Evolutionary conservation across 1,139 yeast genomes (phyloP).

Genomic region (Candida labiduridarum): DNA sequence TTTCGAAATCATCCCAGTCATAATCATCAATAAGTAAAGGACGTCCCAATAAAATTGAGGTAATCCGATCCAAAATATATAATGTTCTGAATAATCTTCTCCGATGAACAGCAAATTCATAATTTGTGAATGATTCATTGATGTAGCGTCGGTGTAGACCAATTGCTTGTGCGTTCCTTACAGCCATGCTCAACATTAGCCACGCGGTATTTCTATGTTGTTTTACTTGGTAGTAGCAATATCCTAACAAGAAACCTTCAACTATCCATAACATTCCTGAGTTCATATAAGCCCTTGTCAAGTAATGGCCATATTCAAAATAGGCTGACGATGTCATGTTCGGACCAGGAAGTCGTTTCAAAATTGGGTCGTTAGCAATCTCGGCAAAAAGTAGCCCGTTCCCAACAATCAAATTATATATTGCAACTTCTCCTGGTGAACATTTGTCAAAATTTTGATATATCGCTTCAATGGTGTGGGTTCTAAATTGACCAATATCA

Average conservation of each 20-base stretch:
- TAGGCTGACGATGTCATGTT: constrained; percentile 14
- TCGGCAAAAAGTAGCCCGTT: constrained; percentile 17
- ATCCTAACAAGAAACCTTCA: constrained; percentile 38
- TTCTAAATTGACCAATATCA: constrained; percentile 12
- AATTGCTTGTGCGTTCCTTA: constrained; percentile 18
- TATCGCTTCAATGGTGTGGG: constrained; percentile 10
- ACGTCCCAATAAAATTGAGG: constrained; percentile 42
- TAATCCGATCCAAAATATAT: constrained; percentile 42
- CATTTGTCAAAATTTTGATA: constrained; percentile 11
- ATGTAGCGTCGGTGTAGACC: constrained; percentile 17
- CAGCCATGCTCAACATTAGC: constrained; percentile 21
- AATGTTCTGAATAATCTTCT: constrained; percentile 41
- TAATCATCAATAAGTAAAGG: constrained; percentile 40
- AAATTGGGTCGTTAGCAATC: constrained; percentile 12
- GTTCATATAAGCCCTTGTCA: constrained; percentile 14
- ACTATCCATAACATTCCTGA: constrained; percentile 37
- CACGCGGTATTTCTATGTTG: constrained; percentile 44
- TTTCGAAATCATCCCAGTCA: constrained; percentile 42
- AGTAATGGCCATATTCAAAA: constrained; percentile 16
- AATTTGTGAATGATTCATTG: constrained; percentile 17
- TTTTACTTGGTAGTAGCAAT: constrained; percentile 37
- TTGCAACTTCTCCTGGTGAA: constrained; percentile 14
- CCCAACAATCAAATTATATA: constrained; percentile 14
- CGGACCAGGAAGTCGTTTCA: constrained; percentile 8
- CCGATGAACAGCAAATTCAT: constrained; percentile 20